Evolutionary conservation across 75 land plant species (phyloP).

Genomic region (Adiantum capillusveneris): DNA sequence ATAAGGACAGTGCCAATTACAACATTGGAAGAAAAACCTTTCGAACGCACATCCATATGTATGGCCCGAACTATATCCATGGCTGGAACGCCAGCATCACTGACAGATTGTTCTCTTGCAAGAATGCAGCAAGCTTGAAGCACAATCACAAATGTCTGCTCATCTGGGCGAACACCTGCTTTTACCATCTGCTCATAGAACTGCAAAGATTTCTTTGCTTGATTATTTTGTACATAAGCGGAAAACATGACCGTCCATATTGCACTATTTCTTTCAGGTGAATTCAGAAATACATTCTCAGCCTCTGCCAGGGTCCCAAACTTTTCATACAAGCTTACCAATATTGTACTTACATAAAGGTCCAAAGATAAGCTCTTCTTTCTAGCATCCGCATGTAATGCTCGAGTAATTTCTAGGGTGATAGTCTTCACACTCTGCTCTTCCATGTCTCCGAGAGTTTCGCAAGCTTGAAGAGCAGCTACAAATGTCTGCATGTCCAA

Average conservation of each 20-base stretch:
- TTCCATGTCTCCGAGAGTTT: constrained; percentile 19
- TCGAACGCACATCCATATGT: neutral
- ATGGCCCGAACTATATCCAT: constrained; percentile 13
- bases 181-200: constrained; percentile 21
- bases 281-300: constrained; percentile 30
- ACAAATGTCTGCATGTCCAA: constrained; percentile 43
- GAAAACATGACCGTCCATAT: constrained; percentile 45
- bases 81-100: constrained; percentile 13
- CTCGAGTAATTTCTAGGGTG: neutral
- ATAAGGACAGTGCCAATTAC: constrained; percentile 18
- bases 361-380: constrained; percentile 34
- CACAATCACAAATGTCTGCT: constrained; percentile 30
- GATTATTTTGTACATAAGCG: constrained; percentile 19
- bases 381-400: too few relatives aligned
- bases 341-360: constrained; percentile 25
- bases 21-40: constrained; percentile 13
- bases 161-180: constrained; percentile 30
- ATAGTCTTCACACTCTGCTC: neutral
- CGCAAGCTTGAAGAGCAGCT: constrained; percentile 31
- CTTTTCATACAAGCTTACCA: constrained; percentile 39
- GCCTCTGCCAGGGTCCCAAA: constrained; percentile 12
- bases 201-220: constrained; percentile 22
- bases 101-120: constrained; percentile 22
- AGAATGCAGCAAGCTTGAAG: constrained; percentile 35
- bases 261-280: constrained; percentile 21